Percentiles rank a stretch among this genome's conserved stretches.
Conservation (phyloP, 202 grass and related monocot species). For the Setaria italica region DNA sequence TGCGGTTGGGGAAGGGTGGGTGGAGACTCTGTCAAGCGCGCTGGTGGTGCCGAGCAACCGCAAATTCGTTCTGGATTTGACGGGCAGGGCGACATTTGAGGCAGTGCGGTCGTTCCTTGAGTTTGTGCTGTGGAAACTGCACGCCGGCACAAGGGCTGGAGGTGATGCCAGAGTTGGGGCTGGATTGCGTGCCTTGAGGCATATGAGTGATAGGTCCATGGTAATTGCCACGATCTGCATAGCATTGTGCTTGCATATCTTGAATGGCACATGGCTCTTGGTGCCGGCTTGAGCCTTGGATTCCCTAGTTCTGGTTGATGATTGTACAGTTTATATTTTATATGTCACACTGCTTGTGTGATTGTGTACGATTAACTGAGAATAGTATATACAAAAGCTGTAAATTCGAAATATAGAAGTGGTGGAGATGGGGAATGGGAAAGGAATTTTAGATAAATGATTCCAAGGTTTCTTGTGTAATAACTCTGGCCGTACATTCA, state of each 20-base stretch:
- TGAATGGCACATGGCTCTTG: constrained; percentile 56
- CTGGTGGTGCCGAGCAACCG: constrained; percentile 64
- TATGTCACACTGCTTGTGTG: neutral
- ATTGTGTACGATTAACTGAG: neutral
- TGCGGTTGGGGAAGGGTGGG: constrained; percentile 49
- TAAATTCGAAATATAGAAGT: constrained; percentile 20
- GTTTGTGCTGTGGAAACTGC: constrained; percentile 75
- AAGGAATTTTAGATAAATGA: constrained; percentile 16
- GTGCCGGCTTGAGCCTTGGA: constrained; percentile 41
- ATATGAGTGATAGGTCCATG: constrained; percentile 71
- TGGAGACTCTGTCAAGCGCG: constrained; percentile 55
- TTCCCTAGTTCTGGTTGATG: neutral
- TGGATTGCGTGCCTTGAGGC: constrained; percentile 59
- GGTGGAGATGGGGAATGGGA: neutral
- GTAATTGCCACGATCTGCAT: constrained; percentile 69
- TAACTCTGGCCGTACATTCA: neutral
- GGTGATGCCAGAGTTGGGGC: constrained; percentile 47
- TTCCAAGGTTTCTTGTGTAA: constrained; percentile 9
- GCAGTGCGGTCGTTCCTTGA: constrained; percentile 85
- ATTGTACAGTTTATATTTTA: neutral
- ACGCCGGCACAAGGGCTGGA: constrained; percentile 54
- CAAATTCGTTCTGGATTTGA: constrained; percentile 74
- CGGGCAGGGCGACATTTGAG: constrained; percentile 77
- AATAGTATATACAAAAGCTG: constrained; percentile 19
- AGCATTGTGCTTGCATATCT: constrained; percentile 73